Evolutionary conservation across 805 yeast species (phyloP).

Genomic region (Suhomyces tanzawaensis): DNA sequence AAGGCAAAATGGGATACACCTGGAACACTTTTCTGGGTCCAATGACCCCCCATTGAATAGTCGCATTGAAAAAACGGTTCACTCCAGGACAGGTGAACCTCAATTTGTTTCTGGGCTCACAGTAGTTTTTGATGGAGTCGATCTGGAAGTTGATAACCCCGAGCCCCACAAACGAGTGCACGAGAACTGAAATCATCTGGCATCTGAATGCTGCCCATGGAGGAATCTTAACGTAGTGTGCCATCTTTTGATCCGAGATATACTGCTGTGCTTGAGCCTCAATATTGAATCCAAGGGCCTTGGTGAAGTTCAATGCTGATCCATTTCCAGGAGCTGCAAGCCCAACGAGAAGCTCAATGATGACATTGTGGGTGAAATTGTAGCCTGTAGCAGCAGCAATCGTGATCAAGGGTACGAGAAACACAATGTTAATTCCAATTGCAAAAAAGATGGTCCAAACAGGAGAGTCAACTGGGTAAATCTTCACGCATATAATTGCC

Average conservation of each 20-base stretch:
- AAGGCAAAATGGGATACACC: constrained; percentile 31
- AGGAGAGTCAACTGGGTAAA: constrained; percentile 34
- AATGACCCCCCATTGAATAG: constrained; percentile 63
- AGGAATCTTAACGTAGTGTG: constrained; percentile 62
- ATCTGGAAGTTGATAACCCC: constrained; percentile 22
- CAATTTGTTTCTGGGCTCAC: constrained; percentile 18
- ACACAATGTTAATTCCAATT: constrained; percentile 29
- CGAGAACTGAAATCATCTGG: constrained; percentile 22
- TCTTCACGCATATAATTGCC: constrained; percentile 29
- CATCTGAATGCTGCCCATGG: constrained; percentile 56
- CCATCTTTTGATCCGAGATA: constrained; percentile 57
- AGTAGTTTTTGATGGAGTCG: constrained; percentile 16
- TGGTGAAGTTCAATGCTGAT: constrained; percentile 45
- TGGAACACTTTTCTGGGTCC: constrained; percentile 28
- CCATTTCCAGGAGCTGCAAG: constrained; percentile 39
- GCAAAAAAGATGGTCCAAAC: constrained; percentile 38
- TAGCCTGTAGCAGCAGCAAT: constrained; percentile 31
- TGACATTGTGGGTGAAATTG: constrained; percentile 33
- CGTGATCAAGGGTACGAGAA: constrained; percentile 31
- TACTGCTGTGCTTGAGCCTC: constrained; percentile 57
- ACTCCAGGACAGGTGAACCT: constrained; percentile 30
- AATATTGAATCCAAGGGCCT: constrained; percentile 56
- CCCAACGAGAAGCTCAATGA: constrained; percentile 37
- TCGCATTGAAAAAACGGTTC: constrained; percentile 46
- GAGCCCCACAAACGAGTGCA: constrained; percentile 20